Evolutionary conservation across 2,329 filamentous ascomycete species (phyloP).

Genomic region (Bipolaris sorokiniana): DNA sequence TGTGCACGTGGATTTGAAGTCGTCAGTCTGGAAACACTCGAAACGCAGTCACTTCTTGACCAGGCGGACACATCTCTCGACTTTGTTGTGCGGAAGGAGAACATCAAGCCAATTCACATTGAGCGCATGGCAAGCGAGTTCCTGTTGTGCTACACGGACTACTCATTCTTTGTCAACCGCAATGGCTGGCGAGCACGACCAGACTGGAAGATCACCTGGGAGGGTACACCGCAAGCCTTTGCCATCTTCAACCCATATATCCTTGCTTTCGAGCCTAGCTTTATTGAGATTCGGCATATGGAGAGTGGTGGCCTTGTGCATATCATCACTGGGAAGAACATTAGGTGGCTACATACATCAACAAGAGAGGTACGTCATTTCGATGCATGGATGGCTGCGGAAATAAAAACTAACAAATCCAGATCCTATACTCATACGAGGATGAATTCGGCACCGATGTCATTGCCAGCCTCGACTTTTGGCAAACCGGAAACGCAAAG

Average conservation of each 20-base stretch:
- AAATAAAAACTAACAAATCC: slow-evolving; percentile 23
- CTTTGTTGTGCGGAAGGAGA: slow-evolving; percentile 93
- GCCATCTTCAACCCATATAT: slow-evolving; percentile 97
- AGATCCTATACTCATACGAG: slow-evolving; percentile 98
- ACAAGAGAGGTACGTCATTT: slow-evolving; percentile 80
- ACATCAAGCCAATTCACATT: slow-evolving; percentile 93
- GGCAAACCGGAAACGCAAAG: slow-evolving; percentile 57
- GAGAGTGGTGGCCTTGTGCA: slow-evolving; percentile 90
- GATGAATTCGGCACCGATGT: slow-evolving; percentile 93
- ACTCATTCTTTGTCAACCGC: slow-evolving; percentile 98
- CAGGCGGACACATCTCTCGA: slow-evolving; percentile 97
- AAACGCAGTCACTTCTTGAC: slow-evolving; percentile 94
- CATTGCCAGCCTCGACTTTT: slow-evolving; percentile 95
- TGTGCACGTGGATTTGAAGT: slow-evolving; percentile 97
- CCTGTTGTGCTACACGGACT: slow-evolving; percentile 96
- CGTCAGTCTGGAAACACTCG: slow-evolving; percentile 93
- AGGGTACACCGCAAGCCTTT: slow-evolving; percentile 89
- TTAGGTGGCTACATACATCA: slow-evolving; percentile 95
- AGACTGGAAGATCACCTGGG: slow-evolving; percentile 98
- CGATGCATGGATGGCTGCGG: background rate
- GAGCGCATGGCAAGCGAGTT: slow-evolving; percentile 97
- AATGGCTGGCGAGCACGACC: slow-evolving; percentile 96
- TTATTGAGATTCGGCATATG: slow-evolving; percentile 95
- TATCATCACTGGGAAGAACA: slow-evolving; percentile 95
- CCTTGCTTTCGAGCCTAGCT: slow-evolving; percentile 93